Base-by-base conservation (phyloP, 768 basidiomycete genomes). In the Fistulinella prunicolor region DNA sequence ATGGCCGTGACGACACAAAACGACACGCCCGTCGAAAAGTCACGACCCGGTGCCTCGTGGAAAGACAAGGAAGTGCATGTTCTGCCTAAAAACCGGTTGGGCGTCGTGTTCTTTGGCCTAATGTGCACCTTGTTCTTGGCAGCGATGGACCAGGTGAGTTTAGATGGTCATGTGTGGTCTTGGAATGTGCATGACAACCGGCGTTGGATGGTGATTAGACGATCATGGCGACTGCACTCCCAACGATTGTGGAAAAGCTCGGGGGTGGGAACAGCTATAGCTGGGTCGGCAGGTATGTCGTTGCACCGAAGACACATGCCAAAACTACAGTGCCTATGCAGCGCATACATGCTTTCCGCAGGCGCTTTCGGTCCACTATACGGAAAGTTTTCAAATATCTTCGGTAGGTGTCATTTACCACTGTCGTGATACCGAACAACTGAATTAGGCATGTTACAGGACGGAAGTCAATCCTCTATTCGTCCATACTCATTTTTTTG, bases 161-260 rank as follows among this genome's bases (percentile, higher is more conserved):
- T 6, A 32, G 13, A 12, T 4, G 13, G 13, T 32, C 13, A 12
- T 8, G 6, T 14, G n/a, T n/a, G n/a, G n/a, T n/a, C n/a, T n/a
- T n/a, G n/a, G 30, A 32, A n/a, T n/a, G n/a, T n/a, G n/a, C n/a
- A n/a, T n/a, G n/a, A n/a, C n/a, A n/a, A n/a, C n/a, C n/a, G n/a
- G n/a, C n/a, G n/a, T n/a, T n/a, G n/a, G 28, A n/a, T n/a, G n/a
- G 24, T 40, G 9, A 14, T n/a, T 83, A 36, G 35, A 82, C 80
- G 16, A 83, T 84, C 49, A 80, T 87, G 12, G 80, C 85, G 9
- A 88, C 86, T 8, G 86, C 86, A n/a, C 67, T 89, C 26, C 86
- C 86, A 1, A 87, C 84, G 0, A 88, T 89, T 41, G 82, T 86
- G 10, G 63, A 58, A n/a, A 61, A 84, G 20, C 73, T 89, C 0